These are phyloP conservation scores for Neurospora discreta DNA, from an alignment of 495 filamentous ascomycete genomes.

Conservation along the genomic window DNA sequence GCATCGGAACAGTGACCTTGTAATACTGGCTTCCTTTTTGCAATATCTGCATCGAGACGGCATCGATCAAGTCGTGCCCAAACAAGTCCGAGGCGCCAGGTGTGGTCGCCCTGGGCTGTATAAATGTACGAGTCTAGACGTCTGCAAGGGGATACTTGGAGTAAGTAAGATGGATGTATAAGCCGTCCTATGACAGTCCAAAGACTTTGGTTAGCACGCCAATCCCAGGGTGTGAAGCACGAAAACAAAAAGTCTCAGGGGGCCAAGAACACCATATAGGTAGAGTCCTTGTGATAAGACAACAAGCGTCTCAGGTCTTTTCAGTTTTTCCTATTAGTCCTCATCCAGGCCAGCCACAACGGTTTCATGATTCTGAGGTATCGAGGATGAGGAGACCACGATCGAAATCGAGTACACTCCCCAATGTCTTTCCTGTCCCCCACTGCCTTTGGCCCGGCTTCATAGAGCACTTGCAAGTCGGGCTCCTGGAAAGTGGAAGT, in stretches of 20 bases:
- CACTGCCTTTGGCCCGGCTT: slow-evolving; percentile 24
- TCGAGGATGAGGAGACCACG: slow-evolving; percentile 1
- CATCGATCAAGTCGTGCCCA: neutral
- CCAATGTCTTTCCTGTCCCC: slow-evolving; percentile 13
- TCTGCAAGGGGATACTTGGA: slow-evolving; percentile 5
- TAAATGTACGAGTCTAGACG: neutral
- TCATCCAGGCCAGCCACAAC: slow-evolving; percentile 21
- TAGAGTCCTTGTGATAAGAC: neutral
- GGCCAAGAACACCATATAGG: neutral
- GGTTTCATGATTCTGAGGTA: slow-evolving; percentile 19
- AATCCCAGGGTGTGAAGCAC: slow-evolving; percentile 7
- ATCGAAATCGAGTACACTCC: slow-evolving; percentile 2
- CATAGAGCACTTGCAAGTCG: slow-evolving; percentile 6
- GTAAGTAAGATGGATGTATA: neutral
- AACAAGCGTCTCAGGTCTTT: slow-evolving; percentile 27
- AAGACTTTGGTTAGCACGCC: slow-evolving; percentile 1
- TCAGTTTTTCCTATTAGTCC: slow-evolving; percentile 23
- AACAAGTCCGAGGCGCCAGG: neutral
- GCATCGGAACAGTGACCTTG: slow-evolving; percentile 6
- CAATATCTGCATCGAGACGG: slow-evolving; percentile 2
- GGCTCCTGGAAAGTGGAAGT: slow-evolving; percentile 20
- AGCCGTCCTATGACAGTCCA: slow-evolving; percentile 4
- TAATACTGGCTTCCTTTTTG: neutral
- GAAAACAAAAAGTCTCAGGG: neutral
- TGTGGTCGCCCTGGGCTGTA: neutral